Evolutionary conservation across 164 flowering plant species (phyloP).

Genomic region (Litsea cubeba): DNA sequence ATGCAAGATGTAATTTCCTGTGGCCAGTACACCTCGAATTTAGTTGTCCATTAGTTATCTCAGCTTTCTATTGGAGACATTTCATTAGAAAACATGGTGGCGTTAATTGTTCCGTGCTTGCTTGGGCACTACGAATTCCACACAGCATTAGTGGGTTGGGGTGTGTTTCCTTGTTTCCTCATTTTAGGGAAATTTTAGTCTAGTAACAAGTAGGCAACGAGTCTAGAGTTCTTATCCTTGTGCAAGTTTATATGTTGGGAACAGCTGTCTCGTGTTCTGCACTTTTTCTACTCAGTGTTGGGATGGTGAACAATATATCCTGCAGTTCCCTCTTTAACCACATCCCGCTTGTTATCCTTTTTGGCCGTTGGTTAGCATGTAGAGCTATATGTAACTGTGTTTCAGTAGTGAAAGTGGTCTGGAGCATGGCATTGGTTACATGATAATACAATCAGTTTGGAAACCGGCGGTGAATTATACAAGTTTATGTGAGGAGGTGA

Average conservation of each 20-base stretch:
- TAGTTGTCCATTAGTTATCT: constrained; percentile 34
- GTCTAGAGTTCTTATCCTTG: no score
- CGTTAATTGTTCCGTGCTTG: constrained; percentile 8
- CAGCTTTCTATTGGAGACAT: constrained; percentile 25
- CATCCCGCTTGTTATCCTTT: not conserved
- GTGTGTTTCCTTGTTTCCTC: not conserved
- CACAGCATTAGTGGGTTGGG: not conserved
- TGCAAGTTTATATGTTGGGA: not conserved
- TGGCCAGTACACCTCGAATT: constrained; percentile 53
- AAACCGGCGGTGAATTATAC: constrained; percentile 15
- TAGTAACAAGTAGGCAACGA: no score
- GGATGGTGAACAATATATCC: not conserved
- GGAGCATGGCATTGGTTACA: constrained; percentile 8
- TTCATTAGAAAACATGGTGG: constrained; percentile 8
- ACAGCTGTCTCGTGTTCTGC: not conserved
- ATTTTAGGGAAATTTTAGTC: no score
- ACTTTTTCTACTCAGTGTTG: not conserved
- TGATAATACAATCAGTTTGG: constrained; percentile 2
- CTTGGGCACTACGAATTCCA: constrained; percentile 1
- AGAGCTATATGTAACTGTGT: not conserved
- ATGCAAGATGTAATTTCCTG: constrained; percentile 99
- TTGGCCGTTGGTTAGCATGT: not conserved
- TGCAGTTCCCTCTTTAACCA: not conserved
- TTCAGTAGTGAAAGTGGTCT: not conserved
- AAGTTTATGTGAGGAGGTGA: constrained; percentile 31